Conservation (phyloP, 495 filamentous ascomycete genomes). For the Geopyxis carbonaria region DNA sequence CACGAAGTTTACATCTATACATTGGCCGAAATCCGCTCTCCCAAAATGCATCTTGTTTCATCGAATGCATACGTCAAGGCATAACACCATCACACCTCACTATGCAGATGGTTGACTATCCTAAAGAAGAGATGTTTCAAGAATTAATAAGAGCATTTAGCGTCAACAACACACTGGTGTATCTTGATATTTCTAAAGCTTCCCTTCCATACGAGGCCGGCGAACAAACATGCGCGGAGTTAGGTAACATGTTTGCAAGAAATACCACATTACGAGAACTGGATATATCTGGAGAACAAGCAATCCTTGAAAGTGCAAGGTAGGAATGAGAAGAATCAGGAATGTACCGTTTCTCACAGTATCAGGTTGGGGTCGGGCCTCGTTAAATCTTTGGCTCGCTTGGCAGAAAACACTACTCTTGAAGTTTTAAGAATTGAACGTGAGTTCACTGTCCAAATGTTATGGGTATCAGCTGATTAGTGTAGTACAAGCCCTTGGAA, state of each 20-base stretch:
- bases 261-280: constrained; percentile 63
- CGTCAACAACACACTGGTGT: constrained; percentile 52
- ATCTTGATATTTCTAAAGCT: constrained; percentile 75
- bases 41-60: constrained; percentile 41
- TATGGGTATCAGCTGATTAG: constrained; percentile 5
- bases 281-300: constrained; percentile 78
- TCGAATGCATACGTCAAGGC: constrained; percentile 45
- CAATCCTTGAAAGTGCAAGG: constrained; percentile 69
- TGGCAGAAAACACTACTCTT: constrained; percentile 59
- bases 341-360: too few species aligned
- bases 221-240: constrained; percentile 51
- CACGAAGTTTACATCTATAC: constrained; percentile 55
- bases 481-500: constrained; percentile 25
- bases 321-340: constrained; percentile 7
- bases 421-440: constrained; percentile 61
- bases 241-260: constrained; percentile 58
- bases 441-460: constrained; percentile 22
- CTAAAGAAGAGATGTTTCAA: constrained; percentile 37
- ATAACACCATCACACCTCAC: constrained; percentile 54
- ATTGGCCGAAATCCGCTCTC: constrained; percentile 72
- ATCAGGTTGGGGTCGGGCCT: constrained; percentile 66
- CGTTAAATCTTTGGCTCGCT: constrained; percentile 55
- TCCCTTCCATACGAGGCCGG: constrained; percentile 66
- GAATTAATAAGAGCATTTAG: constrained; percentile 54
- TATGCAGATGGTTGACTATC: constrained; percentile 73